Conservation (phyloP, 805 yeast species). For the Kodamaea kakaduensis region DNA sequence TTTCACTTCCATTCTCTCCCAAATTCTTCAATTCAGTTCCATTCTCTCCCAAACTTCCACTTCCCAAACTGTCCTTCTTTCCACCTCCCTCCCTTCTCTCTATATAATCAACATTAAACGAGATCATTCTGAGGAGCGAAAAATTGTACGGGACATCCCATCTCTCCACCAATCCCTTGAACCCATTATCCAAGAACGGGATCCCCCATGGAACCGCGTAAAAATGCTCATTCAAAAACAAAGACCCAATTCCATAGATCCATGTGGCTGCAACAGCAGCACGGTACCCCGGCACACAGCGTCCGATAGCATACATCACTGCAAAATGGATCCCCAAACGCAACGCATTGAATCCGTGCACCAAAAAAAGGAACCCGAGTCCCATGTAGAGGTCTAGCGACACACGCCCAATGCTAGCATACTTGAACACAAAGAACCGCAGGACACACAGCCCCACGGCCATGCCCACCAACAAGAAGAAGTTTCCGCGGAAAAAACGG, state of each 20-base stretch:
- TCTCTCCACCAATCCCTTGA: slow-evolving; percentile 72
- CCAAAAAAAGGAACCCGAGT: slow-evolving; percentile 56
- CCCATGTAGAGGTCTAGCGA: slow-evolving; percentile 76
- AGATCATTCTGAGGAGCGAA: slow-evolving; percentile 76
- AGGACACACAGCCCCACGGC: slow-evolving; percentile 50
- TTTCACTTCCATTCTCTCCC: slow-evolving; percentile 5
- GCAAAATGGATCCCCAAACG: slow-evolving; percentile 58
- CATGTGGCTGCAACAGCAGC: slow-evolving; percentile 52
- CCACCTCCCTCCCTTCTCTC: too few species aligned
- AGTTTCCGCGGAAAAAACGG: slow-evolving; percentile 77
- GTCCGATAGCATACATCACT: slow-evolving; percentile 50
- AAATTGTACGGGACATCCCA: slow-evolving; percentile 98
- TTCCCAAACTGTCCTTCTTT: too few species aligned
- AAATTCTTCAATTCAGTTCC: slow-evolving; percentile 8
- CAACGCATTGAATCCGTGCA: slow-evolving; percentile 75
- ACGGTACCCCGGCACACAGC: slow-evolving; percentile 28
- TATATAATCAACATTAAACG: slow-evolving; percentile 75
- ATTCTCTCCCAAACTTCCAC: slow-evolving; percentile 6
- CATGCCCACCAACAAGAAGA: slow-evolving; percentile 56
- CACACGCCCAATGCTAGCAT: slow-evolving; percentile 34
- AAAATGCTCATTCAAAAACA: slow-evolving; percentile 72
- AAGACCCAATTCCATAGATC: slow-evolving; percentile 73
- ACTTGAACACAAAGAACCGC: slow-evolving; percentile 35
- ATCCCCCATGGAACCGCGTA: slow-evolving; percentile 54
- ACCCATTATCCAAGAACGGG: slow-evolving; percentile 54